Evolutionary conservation across 257 asterid species (phyloP).

Genomic region (Leonotis leonurus): DNA sequence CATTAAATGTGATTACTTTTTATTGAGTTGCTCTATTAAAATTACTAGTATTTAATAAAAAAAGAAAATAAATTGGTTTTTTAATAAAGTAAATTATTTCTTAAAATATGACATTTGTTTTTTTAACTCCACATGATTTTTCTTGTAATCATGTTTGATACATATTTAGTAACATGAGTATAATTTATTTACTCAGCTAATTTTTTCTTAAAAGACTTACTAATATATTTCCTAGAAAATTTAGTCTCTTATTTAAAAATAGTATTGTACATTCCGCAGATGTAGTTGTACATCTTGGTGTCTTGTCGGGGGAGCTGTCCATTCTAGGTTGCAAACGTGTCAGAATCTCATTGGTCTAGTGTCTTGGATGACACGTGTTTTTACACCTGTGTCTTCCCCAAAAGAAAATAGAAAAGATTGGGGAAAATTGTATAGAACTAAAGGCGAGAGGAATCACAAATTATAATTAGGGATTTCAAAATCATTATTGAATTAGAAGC

Average conservation of each 20-base stretch:
- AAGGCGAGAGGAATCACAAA: not conserved
- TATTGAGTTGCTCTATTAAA: too few species aligned
- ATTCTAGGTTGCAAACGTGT: conserved; percentile 13
- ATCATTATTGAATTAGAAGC: not conserved
- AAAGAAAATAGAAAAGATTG: not conserved
- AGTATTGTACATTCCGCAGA: not conserved
- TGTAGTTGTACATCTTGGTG: not conserved
- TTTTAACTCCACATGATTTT: too few species aligned
- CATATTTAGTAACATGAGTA: too few species aligned
- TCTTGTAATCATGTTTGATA: too few species aligned
- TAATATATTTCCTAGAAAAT: not conserved
- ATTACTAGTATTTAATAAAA: too few species aligned
- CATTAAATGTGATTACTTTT: too few species aligned
- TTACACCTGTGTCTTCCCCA: not conserved
- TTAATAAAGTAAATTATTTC: too few species aligned
- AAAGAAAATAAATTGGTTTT: too few species aligned
- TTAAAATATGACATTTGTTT: too few species aligned
- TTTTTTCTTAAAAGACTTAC: too few species aligned
- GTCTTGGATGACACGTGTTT: not conserved
- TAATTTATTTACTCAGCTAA: too few species aligned
- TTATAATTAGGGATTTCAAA: conserved; percentile 5
- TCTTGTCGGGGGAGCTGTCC: not conserved
- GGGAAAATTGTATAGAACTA: not conserved
- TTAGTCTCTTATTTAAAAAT: too few species aligned
- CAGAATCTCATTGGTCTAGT: conserved; percentile 17